These are phyloP conservation scores for Erodium texanum DNA, from an alignment of 441 rosid species.

Conservation along the genomic window DNA sequence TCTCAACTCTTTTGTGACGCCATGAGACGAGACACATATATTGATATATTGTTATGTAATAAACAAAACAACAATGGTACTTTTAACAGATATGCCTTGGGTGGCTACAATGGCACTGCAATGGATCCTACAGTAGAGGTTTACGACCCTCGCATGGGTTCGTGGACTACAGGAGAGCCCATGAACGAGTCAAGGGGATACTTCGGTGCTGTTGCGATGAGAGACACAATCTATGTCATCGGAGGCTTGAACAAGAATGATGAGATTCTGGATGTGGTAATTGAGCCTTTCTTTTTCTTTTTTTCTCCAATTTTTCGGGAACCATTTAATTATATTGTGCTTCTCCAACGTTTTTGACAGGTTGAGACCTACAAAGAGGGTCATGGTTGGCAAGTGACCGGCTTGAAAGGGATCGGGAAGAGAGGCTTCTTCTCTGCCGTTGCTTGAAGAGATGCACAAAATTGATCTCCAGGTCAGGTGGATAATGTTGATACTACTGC, in stretches of 20 bases:
- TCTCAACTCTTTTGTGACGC: not conserved
- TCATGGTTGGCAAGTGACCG: slow-evolving; percentile 28
- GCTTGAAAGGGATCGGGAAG: slow-evolving; percentile 27
- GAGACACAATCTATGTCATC: slow-evolving; percentile 25
- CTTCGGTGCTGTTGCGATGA: slow-evolving; percentile 25
- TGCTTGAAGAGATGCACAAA: not conserved
- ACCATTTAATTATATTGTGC: no score
- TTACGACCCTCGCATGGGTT: slow-evolving; percentile 31
- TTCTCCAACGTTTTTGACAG: slow-evolving; percentile 18
- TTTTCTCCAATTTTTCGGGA: no score
- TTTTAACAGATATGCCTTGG: slow-evolving; percentile 31
- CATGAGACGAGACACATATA: not conserved
- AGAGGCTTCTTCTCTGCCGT: slow-evolving; percentile 28
- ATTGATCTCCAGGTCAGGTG: no score
- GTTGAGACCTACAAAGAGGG: slow-evolving; percentile 29
- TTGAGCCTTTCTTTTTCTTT: not conserved
- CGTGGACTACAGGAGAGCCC: slow-evolving; percentile 26
- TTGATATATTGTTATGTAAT: no score
- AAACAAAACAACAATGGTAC: no score
- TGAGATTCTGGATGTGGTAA: slow-evolving; percentile 25
- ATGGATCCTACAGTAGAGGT: slow-evolving; percentile 33
- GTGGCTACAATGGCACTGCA: slow-evolving; percentile 31
- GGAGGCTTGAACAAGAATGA: slow-evolving; percentile 25
- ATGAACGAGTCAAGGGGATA: slow-evolving; percentile 27
- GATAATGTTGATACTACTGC: no score